Conservation (phyloP, 2,329 filamentous ascomycete species). For the Alternaria panax region DNA sequence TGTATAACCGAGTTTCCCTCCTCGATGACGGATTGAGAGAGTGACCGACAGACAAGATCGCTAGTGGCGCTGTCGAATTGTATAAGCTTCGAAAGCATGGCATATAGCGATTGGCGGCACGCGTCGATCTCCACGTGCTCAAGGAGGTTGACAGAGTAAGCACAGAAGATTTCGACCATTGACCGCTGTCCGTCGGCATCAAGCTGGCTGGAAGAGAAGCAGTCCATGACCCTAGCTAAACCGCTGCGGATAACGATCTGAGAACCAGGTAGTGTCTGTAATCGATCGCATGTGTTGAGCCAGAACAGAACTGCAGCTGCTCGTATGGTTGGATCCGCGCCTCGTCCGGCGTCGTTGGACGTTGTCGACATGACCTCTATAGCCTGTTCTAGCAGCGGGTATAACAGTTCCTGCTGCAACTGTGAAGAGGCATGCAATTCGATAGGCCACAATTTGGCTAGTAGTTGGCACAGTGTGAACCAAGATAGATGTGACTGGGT, state of each 20-base stretch:
- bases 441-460: conserved; percentile 42
- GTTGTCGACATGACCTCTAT: conserved; percentile 27
- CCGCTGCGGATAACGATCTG: conserved; percentile 27
- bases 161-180: conserved; percentile 38
- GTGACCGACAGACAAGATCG: conserved; percentile 21
- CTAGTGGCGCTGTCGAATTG: conserved; percentile 12
- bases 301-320: conserved; percentile 39
- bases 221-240: conserved; percentile 33
- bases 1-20: conserved; percentile 27
- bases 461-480: conserved; percentile 39
- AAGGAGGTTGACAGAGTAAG: conserved; percentile 35
- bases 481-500: conserved; percentile 32
- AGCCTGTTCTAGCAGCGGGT: conserved; percentile 39
- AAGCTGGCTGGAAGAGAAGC: conserved; percentile 23
- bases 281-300: conserved; percentile 33
- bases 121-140: conserved; percentile 25
- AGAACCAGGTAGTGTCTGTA: conserved; percentile 34
- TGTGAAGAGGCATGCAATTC: conserved; percentile 35
- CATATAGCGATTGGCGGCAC: conserved; percentile 24
- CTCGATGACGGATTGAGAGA: conserved; percentile 35
- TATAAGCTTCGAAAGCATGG: conserved; percentile 29
- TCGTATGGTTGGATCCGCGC: conserved; percentile 26
- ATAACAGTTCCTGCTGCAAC: conserved; percentile 33
- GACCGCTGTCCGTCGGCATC: conserved; percentile 23
- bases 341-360: conserved; percentile 13